Evolutionary conservation across 805 yeast genomes (phyloP), one percentile per base, ranked within the genome.

Genomic region (Komagataella mondaviorum): DNA sequence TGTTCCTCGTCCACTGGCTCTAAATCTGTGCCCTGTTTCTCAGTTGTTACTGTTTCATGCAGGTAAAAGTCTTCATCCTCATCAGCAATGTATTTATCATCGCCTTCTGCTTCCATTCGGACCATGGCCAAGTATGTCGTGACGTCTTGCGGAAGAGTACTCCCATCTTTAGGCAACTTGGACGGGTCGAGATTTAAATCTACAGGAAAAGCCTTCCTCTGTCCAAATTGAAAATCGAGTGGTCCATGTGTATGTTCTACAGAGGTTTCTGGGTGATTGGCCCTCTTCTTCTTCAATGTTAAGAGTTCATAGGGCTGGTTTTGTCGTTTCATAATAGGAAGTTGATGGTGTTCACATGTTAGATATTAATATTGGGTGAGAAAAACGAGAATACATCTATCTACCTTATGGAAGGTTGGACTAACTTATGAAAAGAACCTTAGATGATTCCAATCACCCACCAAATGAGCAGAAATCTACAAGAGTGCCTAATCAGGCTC

Each of bases 161-260:
- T 6, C 14, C n/a, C 39, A 30, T 30, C 5, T 10, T 30, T 12
- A 2, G 66, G 64, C 0, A 49, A 24, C 23, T 52, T 50, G 2
- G 24, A 30, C 4, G 54, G 48, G 48, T 64, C 62, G 4, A 58
- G 52, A 10, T 16, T 46, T 7, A 67, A 51, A 1, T 51, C 45
- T 7, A 67, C 51, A 0, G 71, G 71, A 43, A 67, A 67, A 14
- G 69, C 71, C 44, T 66, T 51, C 44, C 66, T 48, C 52, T 67
- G 71, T 0, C 71, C 71, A 56, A 66, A 67, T 12, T 59, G 47
- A 3, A 68, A 66, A 52, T 67, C 71, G n/a, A 67, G 14, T 0
- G 69, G 69, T 0, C 70, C 70, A 23, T 57, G 61, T 12, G 59
- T 58, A 46, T 59, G 55, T 6, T 48, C 50, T 20, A 23, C 14